Base-by-base conservation (phyloP, 169 alveolate species). In the Sarcocystis neurona region DNA sequence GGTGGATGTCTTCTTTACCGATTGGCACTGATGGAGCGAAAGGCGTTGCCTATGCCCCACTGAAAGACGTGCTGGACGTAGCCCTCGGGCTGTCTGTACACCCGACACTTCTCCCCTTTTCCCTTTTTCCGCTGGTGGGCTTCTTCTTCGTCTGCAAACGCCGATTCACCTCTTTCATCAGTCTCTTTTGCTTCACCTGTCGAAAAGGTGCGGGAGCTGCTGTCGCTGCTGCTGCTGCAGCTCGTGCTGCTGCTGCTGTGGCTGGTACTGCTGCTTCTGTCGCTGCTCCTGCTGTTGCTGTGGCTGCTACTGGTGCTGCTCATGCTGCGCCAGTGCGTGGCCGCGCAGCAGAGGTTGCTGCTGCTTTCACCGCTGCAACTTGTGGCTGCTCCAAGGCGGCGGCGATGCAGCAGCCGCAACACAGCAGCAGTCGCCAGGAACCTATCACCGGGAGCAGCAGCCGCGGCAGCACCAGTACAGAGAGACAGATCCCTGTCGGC, bases 51-150 rank as follows among this genome's bases (percentile, higher is more conserved):
- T 3, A 72, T 72, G 6, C 82, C 82, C 82, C 82, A 72, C 82
- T 72, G 82, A 32, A 72, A 72, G 47, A 72, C 82, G 27, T 39
- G 46, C 32, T 72, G 82, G 23, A 72, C 46, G 56, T 39, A 39
- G 58, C 82, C 82, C 32, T 72, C 82, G 27, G 58, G 82, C 82
- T 72, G 82, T 72, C 82, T 72, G 53, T 72, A 72, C 82, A 72
- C 82, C 53, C 15, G 66, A 53, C 30, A 23, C 12, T 15, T 23
- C 66, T 53, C 66, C n/a, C n/a, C n/a, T n/a, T n/a, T n/a, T n/a
- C n/a, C n/a, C n/a, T n/a, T n/a, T n/a, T n/a, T n/a, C n/a, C n/a
- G n/a, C n/a, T n/a, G n/a, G n/a, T n/a, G n/a, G n/a, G n/a, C n/a
- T n/a, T n/a, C n/a, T n/a, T n/a, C n/a, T n/a, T n/a, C n/a, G n/a